Conservation (phyloP, 2,329 filamentous ascomycete genomes). For the Curvularia eragrostidis region DNA sequence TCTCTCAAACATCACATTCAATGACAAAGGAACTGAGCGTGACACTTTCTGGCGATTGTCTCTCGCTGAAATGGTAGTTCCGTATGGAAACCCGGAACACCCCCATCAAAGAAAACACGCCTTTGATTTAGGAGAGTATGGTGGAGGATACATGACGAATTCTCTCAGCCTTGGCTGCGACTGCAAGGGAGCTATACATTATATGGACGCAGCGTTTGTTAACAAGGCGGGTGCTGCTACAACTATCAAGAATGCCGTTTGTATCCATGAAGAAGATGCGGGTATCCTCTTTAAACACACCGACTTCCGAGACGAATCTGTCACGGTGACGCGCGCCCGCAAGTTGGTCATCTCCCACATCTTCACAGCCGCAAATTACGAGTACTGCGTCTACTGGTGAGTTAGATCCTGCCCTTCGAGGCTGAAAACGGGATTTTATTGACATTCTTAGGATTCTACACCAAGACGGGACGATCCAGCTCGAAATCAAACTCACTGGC, state of each 20-base stretch:
- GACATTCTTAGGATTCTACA: slow-evolving; percentile 1
- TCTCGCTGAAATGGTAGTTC: slow-evolving; percentile 55
- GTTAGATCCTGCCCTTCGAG: background rate
- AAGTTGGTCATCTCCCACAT: slow-evolving; percentile 36
- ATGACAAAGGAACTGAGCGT: slow-evolving; percentile 30
- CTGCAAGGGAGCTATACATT: slow-evolving; percentile 45
- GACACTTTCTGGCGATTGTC: slow-evolving; percentile 53
- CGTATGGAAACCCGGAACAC: slow-evolving; percentile 52
- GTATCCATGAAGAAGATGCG: slow-evolving; percentile 67
- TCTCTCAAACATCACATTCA: slow-evolving; percentile 52
- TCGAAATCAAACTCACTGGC: slow-evolving; percentile 54
- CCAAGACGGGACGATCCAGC: slow-evolving; percentile 49
- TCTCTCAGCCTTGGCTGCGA: slow-evolving; percentile 54
- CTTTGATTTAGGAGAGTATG: slow-evolving; percentile 55
- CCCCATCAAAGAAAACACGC: slow-evolving; percentile 54
- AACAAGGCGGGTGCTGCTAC: background rate
- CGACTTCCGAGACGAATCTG: slow-evolving; percentile 32
- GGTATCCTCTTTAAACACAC: slow-evolving; percentile 42
- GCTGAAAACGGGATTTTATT: background rate
- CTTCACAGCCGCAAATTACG: slow-evolving; percentile 39
- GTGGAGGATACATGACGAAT: slow-evolving; percentile 54
- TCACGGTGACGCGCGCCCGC: slow-evolving; percentile 30
- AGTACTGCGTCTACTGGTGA: slow-evolving; percentile 38
- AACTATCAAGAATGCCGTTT: slow-evolving; percentile 54
- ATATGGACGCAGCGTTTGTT: background rate